Conservation (phyloP, 2,329 filamentous ascomycete genomes). For the Chaetomiaceae sp. region DNA sequence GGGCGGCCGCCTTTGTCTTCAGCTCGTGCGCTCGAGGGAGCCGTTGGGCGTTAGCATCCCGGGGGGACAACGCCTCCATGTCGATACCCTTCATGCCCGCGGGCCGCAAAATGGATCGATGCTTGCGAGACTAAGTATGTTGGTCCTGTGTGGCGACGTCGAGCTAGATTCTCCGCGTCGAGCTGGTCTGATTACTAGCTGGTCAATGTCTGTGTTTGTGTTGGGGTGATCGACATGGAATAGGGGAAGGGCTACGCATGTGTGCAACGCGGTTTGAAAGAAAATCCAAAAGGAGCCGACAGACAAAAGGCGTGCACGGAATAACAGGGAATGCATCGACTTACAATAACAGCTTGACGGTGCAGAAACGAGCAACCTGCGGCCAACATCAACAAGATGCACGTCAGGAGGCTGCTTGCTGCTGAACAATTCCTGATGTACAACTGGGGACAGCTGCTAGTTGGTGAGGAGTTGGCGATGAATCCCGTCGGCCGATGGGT, state of each 20-base stretch:
- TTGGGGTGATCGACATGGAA: no score
- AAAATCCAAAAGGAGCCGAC: no score
- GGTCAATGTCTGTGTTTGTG: not conserved
- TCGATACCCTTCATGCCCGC: conserved; percentile 44
- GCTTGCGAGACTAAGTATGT: not conserved
- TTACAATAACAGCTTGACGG: no score
- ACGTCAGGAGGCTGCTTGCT: no score
- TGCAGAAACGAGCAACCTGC: not conserved
- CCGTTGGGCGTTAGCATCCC: conserved; percentile 59
- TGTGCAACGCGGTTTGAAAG: no score
- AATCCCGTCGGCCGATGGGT: conserved; percentile 1
- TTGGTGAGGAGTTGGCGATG: not conserved
- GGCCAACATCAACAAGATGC: no score
- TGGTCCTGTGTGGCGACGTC: not conserved
- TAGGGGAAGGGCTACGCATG: no score
- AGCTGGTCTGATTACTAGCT: not conserved
- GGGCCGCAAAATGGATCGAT: not conserved
- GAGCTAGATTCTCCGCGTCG: not conserved
- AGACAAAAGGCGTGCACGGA: no score
- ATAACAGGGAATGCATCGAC: not conserved
- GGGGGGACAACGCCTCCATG: conserved; percentile 59
- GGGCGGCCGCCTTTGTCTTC: conserved; percentile 49
- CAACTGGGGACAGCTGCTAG: not conserved
- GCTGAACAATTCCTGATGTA: no score
- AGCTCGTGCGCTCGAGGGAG: conserved; percentile 44